Base-by-base conservation (phyloP, 2,329 filamentous ascomycete species). In the Zymoseptoria pseudotritici region DNA sequence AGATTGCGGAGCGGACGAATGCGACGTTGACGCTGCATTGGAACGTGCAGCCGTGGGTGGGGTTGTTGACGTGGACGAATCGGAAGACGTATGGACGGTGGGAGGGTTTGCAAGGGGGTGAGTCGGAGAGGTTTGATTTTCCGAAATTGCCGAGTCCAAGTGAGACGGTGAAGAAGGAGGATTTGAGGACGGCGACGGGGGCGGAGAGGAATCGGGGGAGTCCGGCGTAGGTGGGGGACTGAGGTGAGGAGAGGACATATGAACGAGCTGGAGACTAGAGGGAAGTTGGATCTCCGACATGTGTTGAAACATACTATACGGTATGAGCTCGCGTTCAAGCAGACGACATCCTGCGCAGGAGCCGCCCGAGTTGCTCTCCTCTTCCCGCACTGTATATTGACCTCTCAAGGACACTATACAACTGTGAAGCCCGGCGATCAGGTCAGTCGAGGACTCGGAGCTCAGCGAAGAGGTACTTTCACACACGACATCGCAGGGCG, bases 1-100 rank as follows among this genome's bases (percentile, higher is more conserved):
- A 86, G 74, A 82, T 97, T 66, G 89, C 90, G 53, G 82, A 88
- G 70, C 80, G 85, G 54, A 79, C 82, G 55, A 86, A 94, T 72
- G 90, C 93, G 59, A 86, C 84, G 29, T 79, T 99, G 63, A 86
- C 87, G 69, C 79, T 97, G 57, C 88, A 94, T 72, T 99, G 96
- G 85, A 97, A 97, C 77, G 89, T 97, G 61, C 94, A 99, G 80
- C 94, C 94, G 31, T 97, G 93, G 90, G 91, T 99, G 10, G 94
- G 94, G 13, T 77, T 88, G 56, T 76, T 97, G 74, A 88, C 88
- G 50, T 99, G 94, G 94, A 87, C 72, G 36, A 77, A 78, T 58
- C 72, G 67, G 68, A 60, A 69, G 60, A 73, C 75, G 65, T 61
- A 66, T 58, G 83, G 83, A 9, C 73, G 77, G 55, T 92, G 89